A percentile compares a stretch with the other conserved stretches of the same genome.
Evolutionary conservation across 805 yeast species (phyloP).

Genomic region (Candida vaughaniae): DNA sequence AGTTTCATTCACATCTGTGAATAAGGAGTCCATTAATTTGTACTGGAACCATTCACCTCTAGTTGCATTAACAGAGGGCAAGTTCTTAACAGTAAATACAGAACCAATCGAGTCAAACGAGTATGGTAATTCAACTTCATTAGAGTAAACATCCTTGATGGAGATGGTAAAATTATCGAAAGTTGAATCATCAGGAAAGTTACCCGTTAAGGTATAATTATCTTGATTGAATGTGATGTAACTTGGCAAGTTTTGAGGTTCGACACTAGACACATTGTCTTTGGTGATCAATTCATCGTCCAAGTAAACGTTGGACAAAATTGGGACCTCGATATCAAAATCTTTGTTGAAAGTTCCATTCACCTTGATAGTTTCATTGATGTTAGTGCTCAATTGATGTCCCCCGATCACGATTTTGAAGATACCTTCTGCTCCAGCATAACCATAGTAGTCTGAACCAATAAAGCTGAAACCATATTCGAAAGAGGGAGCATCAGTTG

Average conservation of each 20-base stretch:
- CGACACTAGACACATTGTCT: constrained; percentile 55
- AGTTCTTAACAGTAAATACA: constrained; percentile 52
- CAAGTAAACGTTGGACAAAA: constrained; percentile 56
- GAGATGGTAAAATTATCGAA: constrained; percentile 52
- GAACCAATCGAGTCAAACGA: constrained; percentile 53
- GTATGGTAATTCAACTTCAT: constrained; percentile 58
- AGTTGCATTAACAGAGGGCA: constrained; percentile 68
- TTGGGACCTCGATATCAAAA: constrained; percentile 59
- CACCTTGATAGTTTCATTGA: constrained; percentile 54
- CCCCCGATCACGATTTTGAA: constrained; percentile 85
- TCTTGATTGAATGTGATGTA: constrained; percentile 50
- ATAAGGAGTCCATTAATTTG: constrained; percentile 51
- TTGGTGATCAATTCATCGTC: constrained; percentile 54
- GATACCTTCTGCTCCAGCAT: constrained; percentile 62
- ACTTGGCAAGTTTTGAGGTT: constrained; percentile 53
- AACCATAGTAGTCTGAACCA: constrained; percentile 78
- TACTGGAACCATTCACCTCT: constrained; percentile 59
- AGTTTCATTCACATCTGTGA: constrained; percentile 54
- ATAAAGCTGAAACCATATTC: constrained; percentile 67
- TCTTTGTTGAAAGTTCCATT: constrained; percentile 66
- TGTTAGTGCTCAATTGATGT: constrained; percentile 70
- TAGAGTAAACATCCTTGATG: constrained; percentile 58
- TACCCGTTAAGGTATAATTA: constrained; percentile 50
- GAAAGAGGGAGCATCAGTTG: constrained; percentile 84
- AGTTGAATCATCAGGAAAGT: constrained; percentile 48